phyloP scores from a whole-genome alignment of 768 basidiomycete species.

The Rhodosporidiobolus odoratus region DNA sequence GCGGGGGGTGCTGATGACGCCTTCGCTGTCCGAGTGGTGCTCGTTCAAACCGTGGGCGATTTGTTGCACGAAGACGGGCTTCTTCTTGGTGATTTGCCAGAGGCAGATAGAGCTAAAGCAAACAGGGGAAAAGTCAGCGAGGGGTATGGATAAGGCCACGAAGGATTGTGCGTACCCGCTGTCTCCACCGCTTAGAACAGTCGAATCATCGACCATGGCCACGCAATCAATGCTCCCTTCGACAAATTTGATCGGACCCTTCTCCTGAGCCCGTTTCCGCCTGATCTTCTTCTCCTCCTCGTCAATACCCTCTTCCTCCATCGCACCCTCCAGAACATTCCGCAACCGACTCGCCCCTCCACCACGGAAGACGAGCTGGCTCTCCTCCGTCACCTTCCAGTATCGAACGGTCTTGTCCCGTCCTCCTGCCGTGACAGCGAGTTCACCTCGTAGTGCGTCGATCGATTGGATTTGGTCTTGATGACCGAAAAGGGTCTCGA shows the following conservation, averaged over 20 bases:
- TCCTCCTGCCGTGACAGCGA: slow-evolving; percentile 78
- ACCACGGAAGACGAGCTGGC: slow-evolving; percentile 89
- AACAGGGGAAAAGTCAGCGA: background rate
- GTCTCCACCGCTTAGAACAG: slow-evolving; percentile 89
- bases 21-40: slow-evolving; percentile 65
- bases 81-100: slow-evolving; percentile 90
- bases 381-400: slow-evolving; percentile 96
- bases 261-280: slow-evolving; percentile 52
- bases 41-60: slow-evolving; percentile 83
- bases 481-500: slow-evolving; percentile 95
- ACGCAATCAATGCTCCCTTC: slow-evolving; percentile 91
- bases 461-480: slow-evolving; percentile 77
- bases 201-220: slow-evolving; percentile 90
- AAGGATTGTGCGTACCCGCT: slow-evolving; percentile 65
- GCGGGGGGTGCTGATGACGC: slow-evolving; percentile 67
- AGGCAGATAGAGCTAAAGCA: slow-evolving; percentile 73
- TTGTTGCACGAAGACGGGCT: slow-evolving; percentile 78
- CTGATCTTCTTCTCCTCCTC: slow-evolving; percentile 53
- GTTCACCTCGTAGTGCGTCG: slow-evolving; percentile 75
- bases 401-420: slow-evolving; percentile 85
- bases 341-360: slow-evolving; percentile 77
- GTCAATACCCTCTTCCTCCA: slow-evolving; percentile 45
- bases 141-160: too few species aligned
- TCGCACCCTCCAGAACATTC: slow-evolving; percentile 72
- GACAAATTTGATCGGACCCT: slow-evolving; percentile 54